phyloP scores from a whole-genome alignment of 192 early-diverging fungal species.

The Powellomyces hirtus region DNA sequence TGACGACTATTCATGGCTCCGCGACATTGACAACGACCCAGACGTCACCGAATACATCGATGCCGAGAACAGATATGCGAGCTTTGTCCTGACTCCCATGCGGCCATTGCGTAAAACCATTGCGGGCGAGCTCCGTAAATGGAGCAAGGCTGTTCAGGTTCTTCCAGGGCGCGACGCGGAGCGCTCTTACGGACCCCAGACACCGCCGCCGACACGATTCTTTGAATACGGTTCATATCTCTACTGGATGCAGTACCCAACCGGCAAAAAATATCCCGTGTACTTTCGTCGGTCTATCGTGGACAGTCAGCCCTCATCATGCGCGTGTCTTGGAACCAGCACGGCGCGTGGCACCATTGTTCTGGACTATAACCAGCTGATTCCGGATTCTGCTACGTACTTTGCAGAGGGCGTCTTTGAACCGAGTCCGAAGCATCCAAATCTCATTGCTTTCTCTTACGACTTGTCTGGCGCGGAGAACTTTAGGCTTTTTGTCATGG shows the following conservation, averaged over 20 bases:
- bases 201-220: neutral
- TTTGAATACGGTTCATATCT: slow-evolving; percentile 31
- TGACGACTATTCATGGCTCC: slow-evolving; percentile 39
- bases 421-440: slow-evolving; percentile 19
- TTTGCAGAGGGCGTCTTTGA: slow-evolving; percentile 43
- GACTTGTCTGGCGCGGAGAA: slow-evolving; percentile 38
- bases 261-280: neutral
- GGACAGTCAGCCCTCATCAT: neutral
- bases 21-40: slow-evolving; percentile 17
- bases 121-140: slow-evolving; percentile 9
- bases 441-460: slow-evolving; percentile 38
- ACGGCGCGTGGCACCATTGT: slow-evolving; percentile 2
- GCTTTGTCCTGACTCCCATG: neutral
- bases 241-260: slow-evolving; percentile 18
- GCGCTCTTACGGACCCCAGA: neutral
- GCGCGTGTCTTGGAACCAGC: neutral
- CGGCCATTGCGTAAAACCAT: slow-evolving; percentile 6
- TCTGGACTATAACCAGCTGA: slow-evolving; percentile 22
- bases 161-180: neutral
- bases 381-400: slow-evolving; percentile 1
- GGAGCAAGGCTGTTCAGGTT: neutral
- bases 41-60: slow-evolving; percentile 33
- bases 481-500: slow-evolving; percentile 25
- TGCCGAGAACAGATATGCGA: slow-evolving; percentile 32
- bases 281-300: neutral